Conservation (phyloP, 306 rosid genomes). For the Pyrus communis region DNA sequence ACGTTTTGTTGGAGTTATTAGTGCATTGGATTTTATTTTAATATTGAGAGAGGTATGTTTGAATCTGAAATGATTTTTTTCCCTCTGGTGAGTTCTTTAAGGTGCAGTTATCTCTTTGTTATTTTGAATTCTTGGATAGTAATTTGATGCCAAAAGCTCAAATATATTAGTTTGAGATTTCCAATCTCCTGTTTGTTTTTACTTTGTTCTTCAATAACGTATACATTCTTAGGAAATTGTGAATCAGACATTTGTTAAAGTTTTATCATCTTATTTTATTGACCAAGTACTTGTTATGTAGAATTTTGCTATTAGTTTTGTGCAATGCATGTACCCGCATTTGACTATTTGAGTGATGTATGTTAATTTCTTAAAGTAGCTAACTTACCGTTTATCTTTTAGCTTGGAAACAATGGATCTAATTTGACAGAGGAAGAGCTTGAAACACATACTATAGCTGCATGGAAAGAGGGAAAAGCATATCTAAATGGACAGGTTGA, state of each 20-base stretch:
- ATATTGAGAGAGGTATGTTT: slow-evolving; percentile 84
- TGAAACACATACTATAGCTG: slow-evolving; percentile 93
- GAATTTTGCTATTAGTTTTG: not conserved
- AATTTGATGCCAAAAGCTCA: not conserved
- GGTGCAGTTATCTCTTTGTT: slow-evolving; percentile 8
- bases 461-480: slow-evolving; percentile 94
- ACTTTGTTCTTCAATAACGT: not conserved
- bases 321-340: not conserved
- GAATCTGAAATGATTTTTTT: slow-evolving; percentile 17
- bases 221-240: not conserved
- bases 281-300: not conserved
- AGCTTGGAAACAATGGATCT: slow-evolving; percentile 95
- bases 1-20: slow-evolving; percentile 91
- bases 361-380: slow-evolving; percentile 13
- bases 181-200: not conserved
- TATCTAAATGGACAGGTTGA: slow-evolving; percentile 61
- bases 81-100: slow-evolving; percentile 14
- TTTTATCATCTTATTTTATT: not conserved
- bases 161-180: not conserved
- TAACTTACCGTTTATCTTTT: slow-evolving; percentile 25
- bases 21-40: slow-evolving; percentile 87
- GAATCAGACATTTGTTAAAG: not conserved
- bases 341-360: not conserved
- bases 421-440: slow-evolving; percentile 97
- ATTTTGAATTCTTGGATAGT: not conserved